Conservation (phyloP, 306 rosid species). For the Calophaca sinica region DNA sequence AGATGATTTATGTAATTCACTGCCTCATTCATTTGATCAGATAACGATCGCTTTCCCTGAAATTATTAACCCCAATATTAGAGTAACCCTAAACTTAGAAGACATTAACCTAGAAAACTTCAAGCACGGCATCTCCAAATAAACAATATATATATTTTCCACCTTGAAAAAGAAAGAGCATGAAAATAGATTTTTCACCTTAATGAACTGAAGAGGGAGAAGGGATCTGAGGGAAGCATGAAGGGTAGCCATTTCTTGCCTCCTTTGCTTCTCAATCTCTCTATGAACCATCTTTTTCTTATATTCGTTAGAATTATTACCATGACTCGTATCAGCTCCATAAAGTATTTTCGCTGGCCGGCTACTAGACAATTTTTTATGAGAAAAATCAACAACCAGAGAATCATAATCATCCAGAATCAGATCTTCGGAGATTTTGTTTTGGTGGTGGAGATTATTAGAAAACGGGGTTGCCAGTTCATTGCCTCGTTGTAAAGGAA, state of each 20-base stretch:
- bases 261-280: slow-evolving; percentile 71
- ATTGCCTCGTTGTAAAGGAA: slow-evolving; percentile 75
- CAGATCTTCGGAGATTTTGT: slow-evolving; percentile 61
- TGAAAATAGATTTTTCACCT: slow-evolving; percentile 33
- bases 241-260: slow-evolving; percentile 76
- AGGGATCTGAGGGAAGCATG: slow-evolving; percentile 72
- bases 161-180: no score
- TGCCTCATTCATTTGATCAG: slow-evolving; percentile 67
- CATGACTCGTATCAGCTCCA: not conserved
- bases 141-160: no score
- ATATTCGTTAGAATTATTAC: slow-evolving; percentile 15
- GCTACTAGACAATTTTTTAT: slow-evolving; percentile 10
- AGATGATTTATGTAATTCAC: slow-evolving; percentile 65
- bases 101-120: not conserved
- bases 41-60: slow-evolving; percentile 81
- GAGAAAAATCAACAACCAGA: slow-evolving; percentile 22
- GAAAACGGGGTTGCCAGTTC: slow-evolving; percentile 66
- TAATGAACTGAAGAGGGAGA: slow-evolving; percentile 58
- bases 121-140: not conserved
- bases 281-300: slow-evolving; percentile 63
- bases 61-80: slow-evolving; percentile 14
- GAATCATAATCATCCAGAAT: slow-evolving; percentile 51
- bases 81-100: not conserved
- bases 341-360: slow-evolving; percentile 12
- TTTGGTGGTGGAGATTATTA: slow-evolving; percentile 52